Percentiles rank a stretch among this genome's conserved stretches.
Evolutionary conservation across 129 eudicot genomes (phyloP).

Genomic region (Dittrichia graveolens): DNA sequence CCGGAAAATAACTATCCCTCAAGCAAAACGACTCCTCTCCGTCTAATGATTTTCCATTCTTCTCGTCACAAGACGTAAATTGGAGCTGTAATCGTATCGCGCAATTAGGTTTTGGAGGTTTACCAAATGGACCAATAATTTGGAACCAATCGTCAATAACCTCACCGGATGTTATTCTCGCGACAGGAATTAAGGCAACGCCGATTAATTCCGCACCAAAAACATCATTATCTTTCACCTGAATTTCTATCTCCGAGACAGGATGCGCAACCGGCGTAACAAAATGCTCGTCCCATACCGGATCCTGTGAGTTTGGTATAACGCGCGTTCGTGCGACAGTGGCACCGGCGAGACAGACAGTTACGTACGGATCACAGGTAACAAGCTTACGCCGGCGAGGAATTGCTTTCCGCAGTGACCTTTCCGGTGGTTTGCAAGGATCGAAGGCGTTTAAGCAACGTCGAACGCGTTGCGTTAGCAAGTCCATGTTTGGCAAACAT

Average conservation of each 20-base stretch:
- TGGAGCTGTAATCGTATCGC: constrained; percentile 51
- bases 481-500: constrained; percentile 72
- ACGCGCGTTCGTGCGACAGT: constrained; percentile 78
- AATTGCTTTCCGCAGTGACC: background rate
- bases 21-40: constrained; percentile 41
- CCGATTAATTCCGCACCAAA: constrained; percentile 84
- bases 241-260: constrained; percentile 61
- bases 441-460: constrained; percentile 51
- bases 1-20: constrained; percentile 68
- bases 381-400: constrained; percentile 52
- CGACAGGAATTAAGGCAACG: constrained; percentile 52
- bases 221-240: constrained; percentile 75
- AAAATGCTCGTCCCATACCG: constrained; percentile 73
- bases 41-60: background rate
- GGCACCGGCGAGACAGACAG: constrained; percentile 76
- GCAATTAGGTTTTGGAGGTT: constrained; percentile 58
- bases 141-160: constrained; percentile 72
- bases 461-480: constrained; percentile 56
- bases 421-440: constrained; percentile 32
- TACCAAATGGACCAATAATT: constrained; percentile 52
- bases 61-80: constrained; percentile 45
- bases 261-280: constrained; percentile 71
- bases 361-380: constrained; percentile 86
- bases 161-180: constrained; percentile 50
- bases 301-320: constrained; percentile 61